Evolutionary conservation across 495 filamentous ascomycete genomes (phyloP), one percentile per base, ranked within the genome.

Genomic region (Podospora anserina): DNA sequence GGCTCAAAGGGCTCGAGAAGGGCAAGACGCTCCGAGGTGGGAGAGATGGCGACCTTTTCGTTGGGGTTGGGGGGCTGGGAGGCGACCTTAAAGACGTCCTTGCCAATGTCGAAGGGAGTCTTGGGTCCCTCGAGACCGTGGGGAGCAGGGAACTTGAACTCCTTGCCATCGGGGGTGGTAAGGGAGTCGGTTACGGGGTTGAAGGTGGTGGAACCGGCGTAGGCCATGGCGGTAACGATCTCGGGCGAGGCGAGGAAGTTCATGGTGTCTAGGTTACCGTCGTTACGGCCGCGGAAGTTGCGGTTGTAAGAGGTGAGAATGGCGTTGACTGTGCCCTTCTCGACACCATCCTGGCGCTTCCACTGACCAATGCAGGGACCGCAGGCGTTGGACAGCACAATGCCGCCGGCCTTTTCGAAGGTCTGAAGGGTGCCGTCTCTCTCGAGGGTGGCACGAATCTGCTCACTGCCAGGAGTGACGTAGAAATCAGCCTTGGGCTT

Each of bases 231-330:
- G 1, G 95, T 99, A 69, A 99, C 96, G 49, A 99, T 86, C 78
- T 99, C 95, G 3, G 95, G 95, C 2, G 92, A 95, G 15, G 95
- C 94, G 53, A 99, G 87, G 84, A 99, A 99, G 84, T 98, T 98
- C 94, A 97, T 97, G 39, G 95, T 99, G 23, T 88, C 86, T 13
- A 90, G 89, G 83, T 98, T 98, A 70, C 95, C 95, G 75, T 99
- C 95, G 77, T 99, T 99, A 65, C 95, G 91, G 66, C 92, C 94
- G 68, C 90, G 92, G 86, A 99, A 99, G 82, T 99, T 99, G 69
- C 95, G 91, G 86, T 99, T 99, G 82, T 97, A 99, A 6, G 92
- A 97, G 32, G 92, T 94, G 78, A 99, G 87, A 73, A 99, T 97
- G 61, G 95, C 95, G 74, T 99, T 98, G n/a, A 84, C 79, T 39